A percentile compares a stretch with the other conserved stretches of the same genome.
These are phyloP conservation scores for Pyricularia sp. DNA, from an alignment of 2,329 filamentous ascomycete genomes.

Conservation along the genomic window DNA sequence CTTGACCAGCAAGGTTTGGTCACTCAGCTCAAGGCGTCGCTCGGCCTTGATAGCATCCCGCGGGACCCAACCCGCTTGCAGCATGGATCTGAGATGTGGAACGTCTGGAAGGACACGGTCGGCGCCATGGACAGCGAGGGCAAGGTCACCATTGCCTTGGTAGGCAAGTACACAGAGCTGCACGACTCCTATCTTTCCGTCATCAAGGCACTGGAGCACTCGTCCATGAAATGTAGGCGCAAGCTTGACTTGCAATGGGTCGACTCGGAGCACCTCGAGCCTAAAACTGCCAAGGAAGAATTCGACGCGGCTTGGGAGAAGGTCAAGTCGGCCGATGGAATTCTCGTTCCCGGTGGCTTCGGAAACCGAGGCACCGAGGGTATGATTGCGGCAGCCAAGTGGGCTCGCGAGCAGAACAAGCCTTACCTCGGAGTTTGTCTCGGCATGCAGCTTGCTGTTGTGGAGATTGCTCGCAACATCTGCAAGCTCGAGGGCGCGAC, in stretches of 20 bases:
- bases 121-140: slow-evolving; percentile 48
- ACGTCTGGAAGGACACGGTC: slow-evolving; percentile 66
- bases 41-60: slow-evolving; percentile 52
- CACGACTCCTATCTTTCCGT: slow-evolving; percentile 74
- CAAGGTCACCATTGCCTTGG: slow-evolving; percentile 70
- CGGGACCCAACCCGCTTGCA: slow-evolving; percentile 44
- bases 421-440: slow-evolving; percentile 88
- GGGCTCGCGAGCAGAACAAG: slow-evolving; percentile 71
- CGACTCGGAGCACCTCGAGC: slow-evolving; percentile 77
- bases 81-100: slow-evolving; percentile 64
- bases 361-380: slow-evolving; percentile 76
- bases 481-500: slow-evolving; percentile 50
- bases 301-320: slow-evolving; percentile 83
- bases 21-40: slow-evolving; percentile 50
- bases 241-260: slow-evolving; percentile 79
- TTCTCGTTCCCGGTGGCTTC: slow-evolving; percentile 69
- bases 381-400: slow-evolving; percentile 82
- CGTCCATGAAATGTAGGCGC: slow-evolving; percentile 74
- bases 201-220: slow-evolving; percentile 81
- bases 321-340: slow-evolving; percentile 59
- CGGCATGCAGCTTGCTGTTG: slow-evolving; percentile 86
- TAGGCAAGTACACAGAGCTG: slow-evolving; percentile 83
- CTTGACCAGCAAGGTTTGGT: slow-evolving; percentile 74
- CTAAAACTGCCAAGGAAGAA: slow-evolving; percentile 49
- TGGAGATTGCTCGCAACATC: slow-evolving; percentile 75